Evolutionary conservation across 305 asterid genomes (phyloP).

Genomic region (Fraxinus xanthoxyloides): DNA sequence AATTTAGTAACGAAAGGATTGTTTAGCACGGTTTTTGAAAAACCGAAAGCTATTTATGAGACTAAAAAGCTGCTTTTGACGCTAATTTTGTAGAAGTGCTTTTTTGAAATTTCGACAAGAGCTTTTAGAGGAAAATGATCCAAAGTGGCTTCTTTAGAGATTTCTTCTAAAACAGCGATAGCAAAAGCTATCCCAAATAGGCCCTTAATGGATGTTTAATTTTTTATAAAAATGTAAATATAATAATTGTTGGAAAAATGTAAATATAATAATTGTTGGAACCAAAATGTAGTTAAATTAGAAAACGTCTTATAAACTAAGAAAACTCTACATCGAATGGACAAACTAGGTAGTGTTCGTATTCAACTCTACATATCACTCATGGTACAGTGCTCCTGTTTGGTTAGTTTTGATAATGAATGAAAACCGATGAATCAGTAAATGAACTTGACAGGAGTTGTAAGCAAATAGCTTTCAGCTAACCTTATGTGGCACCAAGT

Average conservation of each 20-base stretch:
- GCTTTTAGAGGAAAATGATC: background rate
- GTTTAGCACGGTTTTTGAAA: background rate
- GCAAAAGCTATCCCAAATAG: background rate
- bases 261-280: background rate
- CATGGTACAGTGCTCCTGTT: background rate
- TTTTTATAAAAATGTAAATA: background rate
- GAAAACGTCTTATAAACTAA: background rate
- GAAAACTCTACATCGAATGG: background rate
- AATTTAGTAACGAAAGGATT: background rate
- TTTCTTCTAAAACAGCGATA: background rate
- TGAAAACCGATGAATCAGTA: background rate
- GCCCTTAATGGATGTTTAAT: background rate
- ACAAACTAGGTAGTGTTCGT: background rate
- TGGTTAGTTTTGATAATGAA: background rate
- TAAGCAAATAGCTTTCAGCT: background rate
- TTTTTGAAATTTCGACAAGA: background rate
- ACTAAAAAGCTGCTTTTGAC: background rate
- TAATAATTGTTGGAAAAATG: background rate
- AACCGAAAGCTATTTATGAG: background rate
- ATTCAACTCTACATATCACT: background rate
- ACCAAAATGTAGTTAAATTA: background rate
- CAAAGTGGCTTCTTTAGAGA: background rate
- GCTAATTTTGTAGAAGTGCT: background rate
- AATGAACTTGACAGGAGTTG: slow-evolving; percentile 1
- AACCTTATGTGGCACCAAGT: background rate